Percentiles rank a stretch among this genome's conserved stretches.
These are phyloP conservation scores for Amanita fuliginea DNA, from an alignment of 768 basidiomycete species.

Conservation along the genomic window DNA sequence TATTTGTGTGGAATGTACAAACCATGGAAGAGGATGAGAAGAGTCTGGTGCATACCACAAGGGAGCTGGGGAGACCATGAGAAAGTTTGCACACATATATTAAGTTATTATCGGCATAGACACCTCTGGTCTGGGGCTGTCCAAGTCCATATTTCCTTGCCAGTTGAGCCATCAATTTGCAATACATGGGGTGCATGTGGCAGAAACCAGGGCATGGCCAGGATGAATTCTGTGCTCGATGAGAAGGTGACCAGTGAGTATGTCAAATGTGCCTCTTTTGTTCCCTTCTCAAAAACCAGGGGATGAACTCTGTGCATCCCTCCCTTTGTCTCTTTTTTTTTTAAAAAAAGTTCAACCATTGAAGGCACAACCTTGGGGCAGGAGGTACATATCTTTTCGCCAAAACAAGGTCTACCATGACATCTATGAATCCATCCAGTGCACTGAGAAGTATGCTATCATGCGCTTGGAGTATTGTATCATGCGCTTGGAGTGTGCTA, in stretches of 20 bases:
- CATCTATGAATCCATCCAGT: not conserved
- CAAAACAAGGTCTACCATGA: not conserved
- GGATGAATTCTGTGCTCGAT: conserved; percentile 56
- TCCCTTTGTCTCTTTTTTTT: no score
- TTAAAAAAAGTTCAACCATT: no score
- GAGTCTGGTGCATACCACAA: conserved; percentile 54
- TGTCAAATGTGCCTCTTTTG: conserved; percentile 40
- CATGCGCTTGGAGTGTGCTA: no score
- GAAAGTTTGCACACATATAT: conserved; percentile 2
- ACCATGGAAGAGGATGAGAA: conserved; percentile 39
- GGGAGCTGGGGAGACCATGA: conserved; percentile 32
- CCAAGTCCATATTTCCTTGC: conserved; percentile 62
- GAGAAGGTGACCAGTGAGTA: conserved; percentile 47
- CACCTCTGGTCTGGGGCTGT: conserved; percentile 58
- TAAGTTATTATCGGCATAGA: conserved; percentile 18
- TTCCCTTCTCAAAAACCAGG: no score
- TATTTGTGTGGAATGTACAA: conserved; percentile 10
- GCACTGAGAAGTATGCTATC: no score
- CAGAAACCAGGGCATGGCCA: conserved; percentile 41
- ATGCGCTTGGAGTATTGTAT: no score
- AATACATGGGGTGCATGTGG: conserved; percentile 26
- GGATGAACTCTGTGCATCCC: no score
- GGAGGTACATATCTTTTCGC: conserved; percentile 2
- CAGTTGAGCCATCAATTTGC: conserved; percentile 36
- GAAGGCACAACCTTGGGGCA: not conserved